Evolutionary conservation across 495 filamentous ascomycete species (phyloP).

Genomic region (Physcia stellaris): DNA sequence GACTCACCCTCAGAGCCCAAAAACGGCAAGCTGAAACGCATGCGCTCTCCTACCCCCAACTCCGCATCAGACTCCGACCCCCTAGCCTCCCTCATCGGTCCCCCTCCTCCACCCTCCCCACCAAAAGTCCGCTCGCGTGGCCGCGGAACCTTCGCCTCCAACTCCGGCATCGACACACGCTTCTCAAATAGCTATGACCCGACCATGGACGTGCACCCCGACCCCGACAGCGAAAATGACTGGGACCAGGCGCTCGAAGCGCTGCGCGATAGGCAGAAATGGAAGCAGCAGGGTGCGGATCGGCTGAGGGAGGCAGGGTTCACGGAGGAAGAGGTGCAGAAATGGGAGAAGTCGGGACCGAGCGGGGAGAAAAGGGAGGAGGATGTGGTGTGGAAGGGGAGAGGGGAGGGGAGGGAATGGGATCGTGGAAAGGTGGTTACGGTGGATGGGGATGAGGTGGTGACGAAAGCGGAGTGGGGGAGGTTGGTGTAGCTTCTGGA

Average conservation of each 20-base stretch:
- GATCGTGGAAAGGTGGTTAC: conserved; percentile 74
- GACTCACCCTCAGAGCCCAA: too few relatives aligned
- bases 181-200: conserved; percentile 75
- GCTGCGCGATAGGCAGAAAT: conserved; percentile 65
- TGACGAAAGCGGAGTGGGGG: conserved; percentile 1
- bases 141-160: conserved; percentile 46
- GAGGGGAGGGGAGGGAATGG: conserved; percentile 79
- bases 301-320: conserved; percentile 68
- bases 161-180: conserved; percentile 63
- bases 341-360: conserved; percentile 62
- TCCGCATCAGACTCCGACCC: conserved; percentile 54
- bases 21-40: too few relatives aligned
- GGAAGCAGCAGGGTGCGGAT: conserved; percentile 67
- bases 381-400: conserved; percentile 79
- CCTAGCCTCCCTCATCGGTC: conserved; percentile 67
- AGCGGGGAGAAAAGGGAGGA: conserved; percentile 70
- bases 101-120: conserved; percentile 42
- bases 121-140: conserved; percentile 51
- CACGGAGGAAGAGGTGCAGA: conserved; percentile 57
- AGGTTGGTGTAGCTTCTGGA: too few relatives aligned
- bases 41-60: conserved; percentile 53
- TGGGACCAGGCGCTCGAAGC: conserved; percentile 80
- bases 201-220: conserved; percentile 46
- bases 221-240: conserved; percentile 40
- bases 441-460: conserved; percentile 44